Evolutionary conservation across 2,329 filamentous ascomycete species (phyloP), one percentile per base, ranked within the genome.

Genomic region (Thyridium curvatum): DNA sequence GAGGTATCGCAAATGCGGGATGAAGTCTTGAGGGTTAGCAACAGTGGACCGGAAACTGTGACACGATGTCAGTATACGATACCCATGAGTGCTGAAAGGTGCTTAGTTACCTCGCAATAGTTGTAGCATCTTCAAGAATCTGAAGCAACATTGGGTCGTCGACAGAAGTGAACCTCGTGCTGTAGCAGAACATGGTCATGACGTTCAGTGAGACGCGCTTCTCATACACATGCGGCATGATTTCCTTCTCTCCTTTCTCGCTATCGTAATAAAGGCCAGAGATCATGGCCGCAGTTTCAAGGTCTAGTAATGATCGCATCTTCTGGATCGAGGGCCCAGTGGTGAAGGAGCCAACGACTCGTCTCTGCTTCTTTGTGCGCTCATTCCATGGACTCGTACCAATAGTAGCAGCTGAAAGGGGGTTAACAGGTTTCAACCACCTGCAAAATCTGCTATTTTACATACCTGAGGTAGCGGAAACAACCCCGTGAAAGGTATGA

Each of bases 381-480:
- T 41, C 35, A 28, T 41, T 30, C 40, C 40, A 41, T 14, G 40
- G 40, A 15, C 38, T 41, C 26, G 13, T 41, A 4, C 40, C 40
- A 18, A 41, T 41, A 4, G 40, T 41, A 6, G 40, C 38, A 3
- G 40, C 35, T 41, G 12, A 13, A 29, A n/a, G n/a, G 21, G 6
- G 10, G 21, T 26, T 10, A 26, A 10, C 21, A 26, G 10, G 16
- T 6, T 3, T 4, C 9, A 4, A 17, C 9, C 13, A n/a, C n/a
- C n/a, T n/a, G n/a, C n/a, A n/a, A n/a, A n/a, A n/a, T n/a, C n/a
- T n/a, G n/a, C n/a, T n/a, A n/a, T n/a, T n/a, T n/a, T n/a, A 12
- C 40, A 4, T 35, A 41, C 40, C 40, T 3, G 40, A 39, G 13
- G 35, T 39, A 12, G 38, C 38, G 5, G 40, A 41, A 3, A 41